A percentile compares a stretch with the other conserved stretches of the same genome.
Evolutionary conservation across 768 basidiomycete genomes (phyloP).

Genomic region (Hemileccinum impolitum): DNA sequence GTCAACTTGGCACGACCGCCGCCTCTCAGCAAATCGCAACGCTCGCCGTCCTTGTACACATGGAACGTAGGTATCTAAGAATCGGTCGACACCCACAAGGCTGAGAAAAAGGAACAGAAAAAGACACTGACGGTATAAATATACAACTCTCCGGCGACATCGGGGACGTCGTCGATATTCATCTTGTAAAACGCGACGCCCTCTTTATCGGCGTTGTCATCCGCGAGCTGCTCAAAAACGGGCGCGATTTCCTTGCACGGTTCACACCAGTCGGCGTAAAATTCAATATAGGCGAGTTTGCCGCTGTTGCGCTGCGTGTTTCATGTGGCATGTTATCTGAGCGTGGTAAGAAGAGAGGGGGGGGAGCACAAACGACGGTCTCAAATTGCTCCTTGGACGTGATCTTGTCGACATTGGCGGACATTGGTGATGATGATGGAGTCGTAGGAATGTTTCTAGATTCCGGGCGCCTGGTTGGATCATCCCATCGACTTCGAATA

Average conservation of each 20-base stretch:
- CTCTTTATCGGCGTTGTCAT: slow-evolving; percentile 5
- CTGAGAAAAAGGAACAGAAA: not conserved
- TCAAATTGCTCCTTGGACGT: not conserved
- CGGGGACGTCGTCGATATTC: slow-evolving; percentile 55
- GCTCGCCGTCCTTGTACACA: not conserved
- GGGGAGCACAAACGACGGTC: not conserved
- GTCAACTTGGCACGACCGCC: not conserved
- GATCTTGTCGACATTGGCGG: not conserved
- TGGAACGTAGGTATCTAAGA: slow-evolving; percentile 21
- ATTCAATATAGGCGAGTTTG: slow-evolving; percentile 14
- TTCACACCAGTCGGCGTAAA: slow-evolving; percentile 17
- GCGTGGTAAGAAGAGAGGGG: not conserved
- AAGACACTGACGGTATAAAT: slow-evolving; percentile 48
- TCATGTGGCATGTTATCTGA: not conserved
- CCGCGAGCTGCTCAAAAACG: not conserved
- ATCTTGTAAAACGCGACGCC: slow-evolving; percentile 66
- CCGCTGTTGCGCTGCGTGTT: slow-evolving; percentile 1
- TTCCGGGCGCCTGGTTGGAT: too few species aligned
- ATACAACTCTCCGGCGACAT: slow-evolving; percentile 48
- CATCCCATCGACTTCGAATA: too few species aligned
- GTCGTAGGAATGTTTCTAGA: not conserved
- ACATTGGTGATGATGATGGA: not conserved
- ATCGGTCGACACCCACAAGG: not conserved
- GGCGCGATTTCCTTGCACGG: slow-evolving; percentile 18
- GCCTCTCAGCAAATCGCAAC: not conserved